These are phyloP conservation scores for Pyrenochaeta sp. DNA, from an alignment of 2,329 filamentous ascomycete genomes.

Conservation along the genomic window DNA sequence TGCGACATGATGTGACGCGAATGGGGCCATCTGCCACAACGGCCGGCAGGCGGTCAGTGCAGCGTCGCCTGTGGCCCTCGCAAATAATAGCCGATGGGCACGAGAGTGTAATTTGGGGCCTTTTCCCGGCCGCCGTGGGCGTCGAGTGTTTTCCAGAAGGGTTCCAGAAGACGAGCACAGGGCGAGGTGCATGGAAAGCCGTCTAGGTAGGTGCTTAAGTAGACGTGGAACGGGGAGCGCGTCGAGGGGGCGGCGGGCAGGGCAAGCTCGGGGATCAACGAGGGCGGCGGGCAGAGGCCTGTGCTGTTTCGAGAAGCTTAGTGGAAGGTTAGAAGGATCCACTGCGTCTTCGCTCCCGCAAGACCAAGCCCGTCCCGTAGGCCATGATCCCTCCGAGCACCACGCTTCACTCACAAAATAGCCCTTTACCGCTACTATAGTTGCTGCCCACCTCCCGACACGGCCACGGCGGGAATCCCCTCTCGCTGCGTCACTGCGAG, in stretches of 20 bases:
- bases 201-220: no score
- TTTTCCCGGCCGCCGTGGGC: not conserved
- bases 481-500: no score
- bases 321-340: slow-evolving; percentile 14
- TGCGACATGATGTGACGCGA: slow-evolving; percentile 21
- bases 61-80: not conserved
- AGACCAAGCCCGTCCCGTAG: slow-evolving; percentile 22
- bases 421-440: no score
- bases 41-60: slow-evolving; percentile 5
- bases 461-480: no score
- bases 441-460: slow-evolving; percentile 2
- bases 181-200: no score
- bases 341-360: slow-evolving; percentile 12
- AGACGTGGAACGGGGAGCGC: no score
- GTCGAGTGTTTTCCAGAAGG: not conserved
- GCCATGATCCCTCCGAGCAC: slow-evolving; percentile 17
- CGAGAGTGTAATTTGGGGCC: not conserved
- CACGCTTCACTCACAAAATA: slow-evolving; percentile 9
- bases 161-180: no score
- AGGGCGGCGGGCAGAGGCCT: no score
- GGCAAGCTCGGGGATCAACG: no score
- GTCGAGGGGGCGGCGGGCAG: no score
- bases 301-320: slow-evolving; percentile 20
- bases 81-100: slow-evolving; percentile 5
- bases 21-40: slow-evolving; percentile 6